Evolutionary conservation across 768 basidiomycete species (phyloP).

Genomic region (Mrakia blollopis): DNA sequence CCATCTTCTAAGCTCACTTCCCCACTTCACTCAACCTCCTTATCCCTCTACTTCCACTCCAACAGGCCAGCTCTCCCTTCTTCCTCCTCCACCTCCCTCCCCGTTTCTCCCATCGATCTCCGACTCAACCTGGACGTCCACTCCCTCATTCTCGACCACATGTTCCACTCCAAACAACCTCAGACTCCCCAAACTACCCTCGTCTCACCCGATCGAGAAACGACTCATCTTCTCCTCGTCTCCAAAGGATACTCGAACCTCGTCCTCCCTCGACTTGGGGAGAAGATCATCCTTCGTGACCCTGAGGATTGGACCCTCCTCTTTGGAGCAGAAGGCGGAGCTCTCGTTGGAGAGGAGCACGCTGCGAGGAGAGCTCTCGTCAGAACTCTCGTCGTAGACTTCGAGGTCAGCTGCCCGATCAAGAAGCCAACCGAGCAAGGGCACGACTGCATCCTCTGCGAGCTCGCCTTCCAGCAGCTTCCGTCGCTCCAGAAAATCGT

Average conservation of each 20-base stretch:
- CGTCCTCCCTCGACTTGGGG: neutral
- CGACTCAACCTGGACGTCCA: neutral
- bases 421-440: too few species aligned
- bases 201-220: neutral
- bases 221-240: neutral
- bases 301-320: neutral
- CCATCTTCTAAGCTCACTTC: neutral
- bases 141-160: neutral
- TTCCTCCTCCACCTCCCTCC: neutral
- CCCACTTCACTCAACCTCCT: neutral
- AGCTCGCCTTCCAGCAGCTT: neutral
- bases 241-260: neutral
- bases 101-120: neutral
- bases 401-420: too few species aligned
- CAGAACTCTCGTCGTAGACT: neutral
- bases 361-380: neutral
- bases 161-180: neutral
- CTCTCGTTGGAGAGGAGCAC: neutral
- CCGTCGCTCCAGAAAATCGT: neutral
- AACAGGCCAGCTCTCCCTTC: neutral
- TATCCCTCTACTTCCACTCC: neutral
- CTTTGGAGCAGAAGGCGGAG: neutral
- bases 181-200: neutral
- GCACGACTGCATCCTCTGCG: neutral
- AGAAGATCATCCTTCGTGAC: neutral